These are phyloP conservation scores for Inosperma sp. DNA, from an alignment of 768 basidiomycete species.

Conservation along the genomic window DNA sequence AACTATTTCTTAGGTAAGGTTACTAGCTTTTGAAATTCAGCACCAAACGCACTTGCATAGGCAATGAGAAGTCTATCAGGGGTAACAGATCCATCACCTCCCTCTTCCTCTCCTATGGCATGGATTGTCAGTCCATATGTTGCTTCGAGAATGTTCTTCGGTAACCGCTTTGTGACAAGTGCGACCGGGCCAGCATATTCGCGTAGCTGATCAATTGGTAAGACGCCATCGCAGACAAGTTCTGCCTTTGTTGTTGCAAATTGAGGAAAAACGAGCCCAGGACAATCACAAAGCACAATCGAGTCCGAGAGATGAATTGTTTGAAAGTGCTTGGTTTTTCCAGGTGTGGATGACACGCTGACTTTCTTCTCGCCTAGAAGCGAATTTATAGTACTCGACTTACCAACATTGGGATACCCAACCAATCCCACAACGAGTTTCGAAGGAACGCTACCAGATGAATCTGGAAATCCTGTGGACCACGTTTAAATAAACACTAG, in stretches of 20 bases:
- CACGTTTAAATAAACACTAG: neutral
- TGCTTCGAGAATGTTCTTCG: slow-evolving; percentile 79
- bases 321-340: slow-evolving; percentile 99
- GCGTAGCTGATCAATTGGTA: slow-evolving; percentile 96
- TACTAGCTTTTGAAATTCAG: slow-evolving; percentile 1
- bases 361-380: slow-evolving; percentile 96
- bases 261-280: slow-evolving; percentile 96
- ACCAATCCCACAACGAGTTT: slow-evolving; percentile 86
- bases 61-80: slow-evolving; percentile 81
- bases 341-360: slow-evolving; percentile 95
- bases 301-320: slow-evolving; percentile 89
- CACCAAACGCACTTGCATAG: slow-evolving; percentile 77
- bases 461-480: slow-evolving; percentile 53
- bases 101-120: slow-evolving; percentile 64
- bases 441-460: slow-evolving; percentile 49
- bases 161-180: slow-evolving; percentile 74
- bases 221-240: slow-evolving; percentile 91
- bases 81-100: slow-evolving; percentile 69
- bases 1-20: slow-evolving; percentile 49
- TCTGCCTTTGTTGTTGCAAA: slow-evolving; percentile 97
- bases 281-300: slow-evolving; percentile 92
- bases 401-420: slow-evolving; percentile 98
- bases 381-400: slow-evolving; percentile 97
- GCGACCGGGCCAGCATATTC: slow-evolving; percentile 85
- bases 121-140: slow-evolving; percentile 83